A percentile compares a stretch with the other conserved stretches of the same genome.
Conservation (phyloP, 1,284 basidiomycete genomes). For the Cutaneotrichosporon sp. region DNA sequence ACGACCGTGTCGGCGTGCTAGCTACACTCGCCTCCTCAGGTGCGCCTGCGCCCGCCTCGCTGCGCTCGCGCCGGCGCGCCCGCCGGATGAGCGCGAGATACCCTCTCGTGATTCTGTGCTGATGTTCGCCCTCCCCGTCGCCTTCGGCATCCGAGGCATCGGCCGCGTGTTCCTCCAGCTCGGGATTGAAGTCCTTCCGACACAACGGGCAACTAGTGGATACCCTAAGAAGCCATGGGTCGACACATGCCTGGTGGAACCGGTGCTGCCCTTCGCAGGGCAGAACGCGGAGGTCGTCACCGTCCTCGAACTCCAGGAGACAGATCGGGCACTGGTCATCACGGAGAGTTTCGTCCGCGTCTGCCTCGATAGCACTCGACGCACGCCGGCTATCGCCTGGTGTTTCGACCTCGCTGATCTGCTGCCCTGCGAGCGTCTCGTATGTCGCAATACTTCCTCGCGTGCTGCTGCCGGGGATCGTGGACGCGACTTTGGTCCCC, state of each 20-base stretch:
- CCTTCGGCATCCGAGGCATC: neutral
- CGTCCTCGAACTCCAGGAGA: constrained; percentile 84
- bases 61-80: constrained; percentile 23
- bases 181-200: constrained; percentile 57
- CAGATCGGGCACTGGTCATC: constrained; percentile 89
- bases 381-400: neutral
- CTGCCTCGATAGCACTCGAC: neutral
- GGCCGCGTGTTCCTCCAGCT: constrained; percentile 11
- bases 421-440: neutral
- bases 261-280: constrained; percentile 83
- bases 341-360: constrained; percentile 1
- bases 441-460: neutral
- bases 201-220: constrained; percentile 86
- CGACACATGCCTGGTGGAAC: constrained; percentile 63
- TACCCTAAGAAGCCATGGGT: constrained; percentile 65
- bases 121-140: constrained; percentile 25
- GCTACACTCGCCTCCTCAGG: neutral
- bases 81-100: constrained; percentile 45
- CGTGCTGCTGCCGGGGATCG: constrained; percentile 6
- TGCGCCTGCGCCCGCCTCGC: neutral
- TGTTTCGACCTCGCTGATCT: neutral
- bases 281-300: constrained; percentile 79
- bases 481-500: neutral
- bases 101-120: constrained; percentile 27
- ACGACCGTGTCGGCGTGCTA: neutral